Percentiles rank a stretch among this genome's conserved stretches.
phyloP scores from a whole-genome alignment of 352 stramenopile species.

The Phytophthora constricta region DNA sequence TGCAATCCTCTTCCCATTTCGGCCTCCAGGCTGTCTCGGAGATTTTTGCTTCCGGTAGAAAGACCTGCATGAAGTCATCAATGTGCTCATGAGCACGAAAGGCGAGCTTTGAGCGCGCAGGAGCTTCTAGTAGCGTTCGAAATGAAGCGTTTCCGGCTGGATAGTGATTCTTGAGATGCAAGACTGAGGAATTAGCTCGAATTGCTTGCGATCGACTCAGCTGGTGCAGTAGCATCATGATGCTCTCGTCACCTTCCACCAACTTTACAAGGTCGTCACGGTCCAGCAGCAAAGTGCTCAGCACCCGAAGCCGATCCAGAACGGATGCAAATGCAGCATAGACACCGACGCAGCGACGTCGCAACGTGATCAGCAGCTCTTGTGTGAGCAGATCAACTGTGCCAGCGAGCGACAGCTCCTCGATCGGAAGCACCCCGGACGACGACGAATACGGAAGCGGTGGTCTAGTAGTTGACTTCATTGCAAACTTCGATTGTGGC shows the following conservation, averaged over 20 bases:
- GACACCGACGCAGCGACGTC: neutral
- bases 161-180: too few species aligned
- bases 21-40: slow-evolving; percentile 3
- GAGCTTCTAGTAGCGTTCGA: neutral
- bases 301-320: slow-evolving; percentile 1
- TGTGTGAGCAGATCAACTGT: slow-evolving; percentile 14
- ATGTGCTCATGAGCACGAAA: slow-evolving; percentile 10
- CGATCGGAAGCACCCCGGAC: neutral
- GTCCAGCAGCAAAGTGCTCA: slow-evolving; percentile 11
- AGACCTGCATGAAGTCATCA: slow-evolving; percentile 10
- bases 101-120: slow-evolving; percentile 3
- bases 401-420: neutral
- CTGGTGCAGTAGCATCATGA: slow-evolving; percentile 8
- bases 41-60: slow-evolving; percentile 1
- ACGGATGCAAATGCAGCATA: slow-evolving; percentile 7
- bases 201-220: slow-evolving; percentile 7
- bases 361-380: slow-evolving; percentile 2
- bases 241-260: slow-evolving; percentile 13
- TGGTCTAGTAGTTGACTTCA: slow-evolving; percentile 2
- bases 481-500: too few species aligned
- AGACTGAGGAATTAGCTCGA: too few species aligned
- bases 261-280: neutral
- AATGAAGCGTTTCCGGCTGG: neutral
- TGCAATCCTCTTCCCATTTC: slow-evolving; percentile 6
- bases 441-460: slow-evolving; percentile 8